Evolutionary conservation across 106 monocot genomes (phyloP).

Genomic region (Allium sativum): DNA sequence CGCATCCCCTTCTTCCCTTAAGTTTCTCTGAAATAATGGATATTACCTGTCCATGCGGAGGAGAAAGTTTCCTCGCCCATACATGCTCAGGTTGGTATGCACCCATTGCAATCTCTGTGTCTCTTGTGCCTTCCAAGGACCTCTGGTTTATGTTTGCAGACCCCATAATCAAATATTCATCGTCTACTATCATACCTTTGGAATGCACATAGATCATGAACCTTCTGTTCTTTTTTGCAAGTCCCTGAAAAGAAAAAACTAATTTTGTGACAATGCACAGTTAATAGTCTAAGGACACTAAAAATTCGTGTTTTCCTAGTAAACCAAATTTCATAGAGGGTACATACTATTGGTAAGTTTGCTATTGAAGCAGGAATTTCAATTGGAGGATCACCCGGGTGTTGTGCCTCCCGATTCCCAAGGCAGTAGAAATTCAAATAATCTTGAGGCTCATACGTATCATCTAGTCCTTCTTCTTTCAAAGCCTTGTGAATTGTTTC

Average conservation of each 20-base stretch:
- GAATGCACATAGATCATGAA: slow-evolving; percentile 99
- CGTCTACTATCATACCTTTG: slow-evolving; percentile 99
- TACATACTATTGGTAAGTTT: slow-evolving; percentile 41
- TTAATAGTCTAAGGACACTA: no score
- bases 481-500: slow-evolving; percentile 79
- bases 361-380: slow-evolving; percentile 12
- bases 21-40: neutral
- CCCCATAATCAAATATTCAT: slow-evolving; percentile 89
- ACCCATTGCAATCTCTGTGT: slow-evolving; percentile 92
- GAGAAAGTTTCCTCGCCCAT: slow-evolving; percentile 52
- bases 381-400: slow-evolving; percentile 13
- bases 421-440: slow-evolving; percentile 95
- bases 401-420: slow-evolving; percentile 71
- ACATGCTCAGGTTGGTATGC: slow-evolving; percentile 88
- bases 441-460: slow-evolving; percentile 76
- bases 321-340: neutral
- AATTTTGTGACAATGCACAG: no score
- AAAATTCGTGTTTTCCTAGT: neutral
- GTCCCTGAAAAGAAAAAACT: slow-evolving; percentile 27
- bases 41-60: slow-evolving; percentile 66
- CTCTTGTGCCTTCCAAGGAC: slow-evolving; percentile 85
- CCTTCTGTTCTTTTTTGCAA: slow-evolving; percentile 55
- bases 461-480: slow-evolving; percentile 66
- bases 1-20: no score
- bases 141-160: slow-evolving; percentile 96